These are phyloP conservation scores for Rhodotorula sp. DNA, from an alignment of 1,284 basidiomycete species.

Conservation along the genomic window DNA sequence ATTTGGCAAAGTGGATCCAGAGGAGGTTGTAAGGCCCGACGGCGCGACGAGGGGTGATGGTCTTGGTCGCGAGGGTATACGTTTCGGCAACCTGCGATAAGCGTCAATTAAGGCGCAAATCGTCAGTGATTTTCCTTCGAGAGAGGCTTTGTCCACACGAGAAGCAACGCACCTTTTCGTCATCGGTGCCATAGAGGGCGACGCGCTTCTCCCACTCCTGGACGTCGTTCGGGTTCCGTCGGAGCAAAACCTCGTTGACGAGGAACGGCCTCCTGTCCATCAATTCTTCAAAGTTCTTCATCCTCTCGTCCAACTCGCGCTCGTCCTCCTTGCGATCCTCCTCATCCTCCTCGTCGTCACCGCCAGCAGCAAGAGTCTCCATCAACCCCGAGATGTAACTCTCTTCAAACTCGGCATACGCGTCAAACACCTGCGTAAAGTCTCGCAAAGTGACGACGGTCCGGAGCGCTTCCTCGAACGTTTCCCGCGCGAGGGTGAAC, in stretches of 20 bases:
- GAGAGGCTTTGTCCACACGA: too few relatives aligned
- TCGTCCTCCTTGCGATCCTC: conserved; percentile 73
- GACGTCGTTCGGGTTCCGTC: conserved; percentile 95
- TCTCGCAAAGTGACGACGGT: conserved; percentile 90
- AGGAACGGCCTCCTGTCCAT: conserved; percentile 96
- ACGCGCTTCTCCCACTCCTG: conserved; percentile 99
- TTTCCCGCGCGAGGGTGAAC: conserved; percentile 74
- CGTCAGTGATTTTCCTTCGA: too few relatives aligned
- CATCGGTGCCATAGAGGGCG: conserved; percentile 87
- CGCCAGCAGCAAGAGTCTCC: conserved; percentile 65
- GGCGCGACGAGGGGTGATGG: conserved; percentile 83
- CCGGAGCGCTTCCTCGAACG: conserved; percentile 81
- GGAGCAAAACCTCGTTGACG: conserved; percentile 89
- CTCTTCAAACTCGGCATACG: conserved; percentile 92
- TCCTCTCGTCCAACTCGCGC: conserved; percentile 77
- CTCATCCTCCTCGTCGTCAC: conserved; percentile 63
- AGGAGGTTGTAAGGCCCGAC: conserved; percentile 87
- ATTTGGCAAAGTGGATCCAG: conserved; percentile 93
- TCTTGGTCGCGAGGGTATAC: conserved; percentile 84
- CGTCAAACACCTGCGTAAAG: conserved; percentile 97
- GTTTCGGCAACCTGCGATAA: conserved; percentile 75
- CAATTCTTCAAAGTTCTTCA: conserved; percentile 90
- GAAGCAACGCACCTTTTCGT: conserved; percentile 68
- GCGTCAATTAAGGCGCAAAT: too few relatives aligned
- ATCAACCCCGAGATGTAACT: conserved; percentile 88